Conservation (phyloP, 1,284 basidiomycete species). For the Austroboletus novae-zelandiae region DNA sequence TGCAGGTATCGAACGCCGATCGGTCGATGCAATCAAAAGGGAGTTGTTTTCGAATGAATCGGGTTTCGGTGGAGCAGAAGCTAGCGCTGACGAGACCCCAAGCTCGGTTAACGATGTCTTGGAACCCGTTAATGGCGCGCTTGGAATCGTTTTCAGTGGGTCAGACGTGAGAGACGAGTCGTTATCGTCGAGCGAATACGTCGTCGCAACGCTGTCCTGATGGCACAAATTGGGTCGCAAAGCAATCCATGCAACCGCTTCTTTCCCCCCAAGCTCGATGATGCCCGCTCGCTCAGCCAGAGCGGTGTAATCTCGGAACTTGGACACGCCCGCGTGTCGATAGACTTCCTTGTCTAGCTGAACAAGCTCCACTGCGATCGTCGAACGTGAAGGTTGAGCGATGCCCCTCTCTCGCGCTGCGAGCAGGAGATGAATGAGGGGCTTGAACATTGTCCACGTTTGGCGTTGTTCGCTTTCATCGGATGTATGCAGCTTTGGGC, state of each 20-base stretch:
- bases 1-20: conserved; percentile 11
- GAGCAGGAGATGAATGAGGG: conserved; percentile 31
- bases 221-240: conserved; percentile 36
- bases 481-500: conserved; percentile 1
- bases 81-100: background rate
- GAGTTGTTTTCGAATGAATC: background rate
- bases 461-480: conserved; percentile 7
- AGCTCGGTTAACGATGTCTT: conserved; percentile 7
- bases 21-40: background rate
- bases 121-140: conserved; percentile 7
- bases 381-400: conserved; percentile 37
- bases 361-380: conserved; percentile 37
- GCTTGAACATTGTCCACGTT: conserved; percentile 19
- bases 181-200: conserved; percentile 1
- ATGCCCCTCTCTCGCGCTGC: conserved; percentile 29
- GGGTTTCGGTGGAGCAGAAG: background rate
- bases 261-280: conserved; percentile 45
- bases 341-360: conserved; percentile 39
- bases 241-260: conserved; percentile 46
- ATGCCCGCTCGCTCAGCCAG: conserved; percentile 46
- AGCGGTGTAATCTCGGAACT: conserved; percentile 44
- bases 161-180: conserved; percentile 15
- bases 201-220: background rate
- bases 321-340: conserved; percentile 39
- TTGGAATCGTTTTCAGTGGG: conserved; percentile 5